These are phyloP conservation scores for Oxytropis ochrocephala DNA, from an alignment of 306 rosid genomes.

Conservation along the genomic window DNA sequence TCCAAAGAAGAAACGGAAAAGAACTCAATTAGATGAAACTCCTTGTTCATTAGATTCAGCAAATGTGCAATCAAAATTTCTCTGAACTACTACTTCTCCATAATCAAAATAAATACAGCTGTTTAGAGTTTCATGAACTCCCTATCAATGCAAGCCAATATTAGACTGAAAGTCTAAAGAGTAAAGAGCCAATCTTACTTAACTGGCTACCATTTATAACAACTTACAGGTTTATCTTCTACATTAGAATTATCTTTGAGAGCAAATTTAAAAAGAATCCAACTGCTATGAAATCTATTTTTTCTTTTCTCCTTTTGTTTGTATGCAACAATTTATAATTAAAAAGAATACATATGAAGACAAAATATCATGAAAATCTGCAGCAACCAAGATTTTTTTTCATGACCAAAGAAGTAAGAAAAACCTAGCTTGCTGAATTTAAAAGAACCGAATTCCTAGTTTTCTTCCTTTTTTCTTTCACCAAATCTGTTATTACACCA, in stretches of 20 bases:
- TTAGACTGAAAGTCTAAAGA: neutral
- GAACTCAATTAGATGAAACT: neutral
- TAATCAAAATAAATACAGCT: neutral
- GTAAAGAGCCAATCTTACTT: neutral
- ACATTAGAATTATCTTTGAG: too few relatives aligned
- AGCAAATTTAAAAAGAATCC: too few relatives aligned
- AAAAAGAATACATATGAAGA: neutral
- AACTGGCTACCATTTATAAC: neutral
- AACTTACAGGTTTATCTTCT: too few relatives aligned
- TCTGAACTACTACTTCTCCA: neutral
- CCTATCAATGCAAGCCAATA: neutral
- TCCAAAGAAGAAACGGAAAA: neutral
- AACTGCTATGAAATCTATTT: too few relatives aligned
- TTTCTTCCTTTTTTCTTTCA: neutral
- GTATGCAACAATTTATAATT: neutral
- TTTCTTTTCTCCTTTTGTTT: neutral
- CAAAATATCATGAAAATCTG: neutral
- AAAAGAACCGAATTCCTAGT: neutral
- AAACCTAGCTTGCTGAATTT: neutral
- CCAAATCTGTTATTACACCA: neutral
- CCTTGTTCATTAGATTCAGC: neutral
- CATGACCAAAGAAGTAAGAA: neutral
- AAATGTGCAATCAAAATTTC: neutral
- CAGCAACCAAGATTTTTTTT: too few relatives aligned
- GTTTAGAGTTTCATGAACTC: neutral